These are phyloP conservation scores for Extremus antarcticus DNA, from an alignment of 495 filamentous ascomycete genomes.

Conservation along the genomic window DNA sequence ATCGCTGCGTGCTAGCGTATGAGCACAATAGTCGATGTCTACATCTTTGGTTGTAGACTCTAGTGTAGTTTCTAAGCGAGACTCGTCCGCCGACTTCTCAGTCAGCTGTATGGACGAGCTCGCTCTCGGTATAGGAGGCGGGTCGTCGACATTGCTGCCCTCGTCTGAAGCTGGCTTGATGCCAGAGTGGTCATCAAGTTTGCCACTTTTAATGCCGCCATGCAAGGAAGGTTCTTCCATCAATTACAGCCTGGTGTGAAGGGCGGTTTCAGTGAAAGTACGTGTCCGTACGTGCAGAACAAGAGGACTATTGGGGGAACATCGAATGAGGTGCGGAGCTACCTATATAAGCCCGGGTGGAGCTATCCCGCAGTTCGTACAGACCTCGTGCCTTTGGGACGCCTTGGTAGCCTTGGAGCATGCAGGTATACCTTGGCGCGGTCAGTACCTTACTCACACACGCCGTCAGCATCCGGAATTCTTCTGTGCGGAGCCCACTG, in stretches of 20 bases:
- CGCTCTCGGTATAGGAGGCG: slow-evolving; percentile 12
- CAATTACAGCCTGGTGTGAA: neutral
- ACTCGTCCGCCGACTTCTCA: slow-evolving; percentile 10
- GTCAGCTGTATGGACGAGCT: slow-evolving; percentile 13
- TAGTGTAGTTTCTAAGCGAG: slow-evolving; percentile 1
- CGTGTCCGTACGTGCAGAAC: neutral
- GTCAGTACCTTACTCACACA: neutral
- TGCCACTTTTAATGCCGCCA: slow-evolving; percentile 1
- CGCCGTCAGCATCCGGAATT: neutral
- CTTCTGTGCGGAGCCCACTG: neutral
- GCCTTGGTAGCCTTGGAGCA: neutral
- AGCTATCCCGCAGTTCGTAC: neutral
- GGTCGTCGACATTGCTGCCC: slow-evolving; percentile 4
- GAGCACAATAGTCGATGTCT: neutral
- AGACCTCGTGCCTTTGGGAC: neutral
- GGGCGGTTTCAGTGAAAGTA: neutral
- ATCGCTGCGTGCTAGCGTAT: neutral
- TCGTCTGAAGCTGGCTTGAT: slow-evolving; percentile 4
- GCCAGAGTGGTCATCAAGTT: slow-evolving; percentile 3
- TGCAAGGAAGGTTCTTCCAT: slow-evolving; percentile 12
- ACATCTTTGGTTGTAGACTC: neutral
- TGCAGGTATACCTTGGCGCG: neutral
- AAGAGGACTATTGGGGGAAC: neutral
- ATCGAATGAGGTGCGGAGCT: neutral
- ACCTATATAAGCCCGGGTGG: neutral